Conservation (phyloP, 306 rosid genomes). For the Prunus persica region Prunus_persica_NCBIv2 NC_034009.1:24947501-24948000, state of each 20-base stretch:
- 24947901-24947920: slow-evolving; percentile 70
- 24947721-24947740: slow-evolving; percentile 46
- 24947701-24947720: slow-evolving; percentile 29
- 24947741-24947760: slow-evolving; percentile 49
- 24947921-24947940: slow-evolving; percentile 66
- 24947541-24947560: slow-evolving; percentile 58
- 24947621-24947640: slow-evolving; percentile 60
- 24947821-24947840: slow-evolving; percentile 46
- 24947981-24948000: slow-evolving; percentile 71
- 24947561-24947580: slow-evolving; percentile 43
- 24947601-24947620: slow-evolving; percentile 45
- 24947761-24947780: slow-evolving; percentile 47
- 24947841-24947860: slow-evolving; percentile 24
- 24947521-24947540: slow-evolving; percentile 26
- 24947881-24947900: slow-evolving; percentile 62
- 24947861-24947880: slow-evolving; percentile 27
- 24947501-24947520: slow-evolving; percentile 8
- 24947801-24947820: slow-evolving; percentile 33
- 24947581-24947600: slow-evolving; percentile 31
- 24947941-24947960: slow-evolving; percentile 62
- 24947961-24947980: slow-evolving; percentile 57
- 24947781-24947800: slow-evolving; percentile 38
- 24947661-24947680: slow-evolving; percentile 31
- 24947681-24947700: slow-evolving; percentile 22
- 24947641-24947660: slow-evolving; percentile 41